These are phyloP conservation scores for Micractinium sp. DNA, from an alignment of 139 green algal genomes.

Conservation along the genomic window DNA sequence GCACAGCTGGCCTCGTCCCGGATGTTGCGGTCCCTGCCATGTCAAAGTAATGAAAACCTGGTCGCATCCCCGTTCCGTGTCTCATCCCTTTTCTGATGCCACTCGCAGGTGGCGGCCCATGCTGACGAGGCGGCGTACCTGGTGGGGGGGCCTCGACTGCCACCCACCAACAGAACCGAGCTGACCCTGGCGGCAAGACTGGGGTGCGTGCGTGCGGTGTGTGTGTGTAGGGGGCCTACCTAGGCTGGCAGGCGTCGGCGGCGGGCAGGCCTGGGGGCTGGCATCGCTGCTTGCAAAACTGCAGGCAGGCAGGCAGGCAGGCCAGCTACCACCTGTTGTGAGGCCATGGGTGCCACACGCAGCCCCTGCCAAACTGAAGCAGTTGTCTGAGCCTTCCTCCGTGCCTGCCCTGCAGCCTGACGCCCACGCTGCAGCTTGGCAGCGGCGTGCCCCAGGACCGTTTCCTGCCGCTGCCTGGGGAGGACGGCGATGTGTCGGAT, in stretches of 20 bases:
- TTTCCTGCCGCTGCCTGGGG: conserved; percentile 2
- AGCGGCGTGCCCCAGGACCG: background rate
- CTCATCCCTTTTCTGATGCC: no score
- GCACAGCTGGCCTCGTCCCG: no score
- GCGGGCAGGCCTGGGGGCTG: no score
- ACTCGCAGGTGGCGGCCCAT: conserved; percentile 3
- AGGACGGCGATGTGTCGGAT: background rate
- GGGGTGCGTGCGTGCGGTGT: background rate
- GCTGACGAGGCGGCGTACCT: background rate
- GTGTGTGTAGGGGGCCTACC: background rate
- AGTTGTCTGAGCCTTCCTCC: background rate
- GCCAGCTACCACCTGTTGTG: background rate
- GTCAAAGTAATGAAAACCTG: no score
- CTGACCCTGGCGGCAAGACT: background rate
- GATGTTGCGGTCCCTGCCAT: no score
- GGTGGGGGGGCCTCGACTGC: background rate
- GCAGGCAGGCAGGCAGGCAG: background rate
- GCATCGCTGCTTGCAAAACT: background rate
- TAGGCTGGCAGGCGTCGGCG: background rate
- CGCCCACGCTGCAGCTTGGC: background rate
- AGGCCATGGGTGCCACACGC: background rate
- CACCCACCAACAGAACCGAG: background rate
- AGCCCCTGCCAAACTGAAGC: background rate
- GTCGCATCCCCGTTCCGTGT: no score
- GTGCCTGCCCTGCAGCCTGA: background rate